A percentile compares a stretch with the other conserved stretches of the same genome.
Evolutionary conservation across 495 filamentous ascomycete species (phyloP).

Genomic region (Rhypophila decipiens): DNA sequence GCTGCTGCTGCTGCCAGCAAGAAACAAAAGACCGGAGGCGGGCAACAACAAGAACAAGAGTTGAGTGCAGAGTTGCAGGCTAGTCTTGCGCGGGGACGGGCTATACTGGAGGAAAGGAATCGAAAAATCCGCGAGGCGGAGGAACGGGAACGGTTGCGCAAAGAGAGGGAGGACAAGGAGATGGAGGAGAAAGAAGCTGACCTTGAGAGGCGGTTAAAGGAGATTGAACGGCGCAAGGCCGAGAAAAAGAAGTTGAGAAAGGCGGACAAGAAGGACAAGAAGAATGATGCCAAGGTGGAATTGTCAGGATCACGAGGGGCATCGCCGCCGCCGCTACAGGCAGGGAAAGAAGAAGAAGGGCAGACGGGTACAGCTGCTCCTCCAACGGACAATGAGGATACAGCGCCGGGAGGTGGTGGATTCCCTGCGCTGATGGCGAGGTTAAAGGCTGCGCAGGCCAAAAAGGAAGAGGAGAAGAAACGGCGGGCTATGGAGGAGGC

Average conservation of each 20-base stretch:
- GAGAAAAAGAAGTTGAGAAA: constrained; percentile 29
- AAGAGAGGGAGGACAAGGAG: constrained; percentile 17
- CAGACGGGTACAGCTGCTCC: not conserved
- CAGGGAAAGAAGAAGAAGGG: not conserved
- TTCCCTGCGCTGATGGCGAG: constrained; percentile 35
- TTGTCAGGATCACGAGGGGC: too few species aligned
- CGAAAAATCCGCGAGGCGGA: constrained; percentile 34
- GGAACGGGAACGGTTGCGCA: constrained; percentile 26
- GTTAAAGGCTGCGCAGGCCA: constrained; percentile 34
- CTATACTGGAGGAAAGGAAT: constrained; percentile 28
- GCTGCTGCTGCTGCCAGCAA: too few species aligned
- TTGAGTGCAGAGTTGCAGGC: constrained; percentile 11
- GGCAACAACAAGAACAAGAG: not conserved
- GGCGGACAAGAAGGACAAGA: constrained; percentile 23
- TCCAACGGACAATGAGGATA: not conserved
- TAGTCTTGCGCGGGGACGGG: constrained; percentile 17
- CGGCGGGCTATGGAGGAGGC: too few species aligned
- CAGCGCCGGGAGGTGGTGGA: constrained; percentile 11
- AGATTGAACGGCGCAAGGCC: constrained; percentile 23
- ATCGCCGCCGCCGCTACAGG: constrained; percentile 3
- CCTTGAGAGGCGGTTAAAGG: constrained; percentile 29
- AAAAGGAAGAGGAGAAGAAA: constrained; percentile 23
- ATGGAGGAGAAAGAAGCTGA: constrained; percentile 36
- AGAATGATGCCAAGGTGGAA: constrained; percentile 4
- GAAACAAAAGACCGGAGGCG: constrained; percentile 9